Evolutionary conservation across 108 stramenopile genomes (phyloP), one percentile per base, ranked within the genome.

Genomic region (Skeletonema marinoi): DNA sequence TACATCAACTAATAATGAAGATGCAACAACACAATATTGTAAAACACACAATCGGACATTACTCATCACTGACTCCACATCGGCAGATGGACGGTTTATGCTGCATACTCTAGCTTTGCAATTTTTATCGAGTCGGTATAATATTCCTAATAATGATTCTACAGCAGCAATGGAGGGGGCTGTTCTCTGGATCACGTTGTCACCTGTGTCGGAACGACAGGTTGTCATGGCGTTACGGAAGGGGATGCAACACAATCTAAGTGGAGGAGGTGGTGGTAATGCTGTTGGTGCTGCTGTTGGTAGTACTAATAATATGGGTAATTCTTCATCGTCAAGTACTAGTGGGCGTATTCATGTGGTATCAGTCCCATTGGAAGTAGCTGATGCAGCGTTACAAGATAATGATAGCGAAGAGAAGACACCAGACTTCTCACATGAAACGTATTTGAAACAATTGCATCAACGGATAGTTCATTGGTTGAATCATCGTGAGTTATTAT

Each of bases 81-180:
- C 74, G 16, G 70, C 79, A 66, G 83, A 84, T 36, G 83, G 66
- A 10, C 38, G 83, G 42, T 84, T 84, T 36, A 19, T 84, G 19
- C 32, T 84, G 50, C 75, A 84, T 35, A 65, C 78, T 4, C 67
- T 84, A 50, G 83, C 83, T 39, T 38, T 71, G 65, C 73, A 78
- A 68, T 83, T 68, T 58, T 21, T 83, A n/a, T 78, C 77, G 2
- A 58, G 76, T 32, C 63, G 71, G 3, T 66, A 63, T 39, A 54
- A 19, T 6, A 51, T 17, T n/a, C n/a, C n/a, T 21, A 51, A 19
- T 21, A 21, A 21, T 51, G 19, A 51, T 25, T 10, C 21, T 2
- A 25, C 19, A 56, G 21, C 48, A 19, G 17, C 25, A 17, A 33
- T 81, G 42, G 63, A 64, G 59, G 80, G 80, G 17, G 65, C 80